Conservation (phyloP, 768 basidiomycete species). For the Tylopilus felleus region DNA sequence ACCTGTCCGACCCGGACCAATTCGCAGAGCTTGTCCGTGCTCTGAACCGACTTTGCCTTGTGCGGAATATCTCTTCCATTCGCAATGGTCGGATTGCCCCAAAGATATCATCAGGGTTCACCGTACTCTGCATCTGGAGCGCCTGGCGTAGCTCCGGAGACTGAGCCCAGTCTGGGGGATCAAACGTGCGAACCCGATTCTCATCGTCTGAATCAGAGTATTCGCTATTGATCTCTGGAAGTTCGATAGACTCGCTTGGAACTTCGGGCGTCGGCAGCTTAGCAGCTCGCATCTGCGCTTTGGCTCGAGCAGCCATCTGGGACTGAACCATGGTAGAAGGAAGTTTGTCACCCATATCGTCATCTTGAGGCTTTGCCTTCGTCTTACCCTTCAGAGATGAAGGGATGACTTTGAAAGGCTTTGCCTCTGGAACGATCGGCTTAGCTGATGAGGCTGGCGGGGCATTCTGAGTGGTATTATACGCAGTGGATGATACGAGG, state of each 20-base stretch:
- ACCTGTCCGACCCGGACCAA: slow-evolving; percentile 88
- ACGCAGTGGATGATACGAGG: slow-evolving; percentile 37
- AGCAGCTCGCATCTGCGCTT: slow-evolving; percentile 63
- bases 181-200: slow-evolving; percentile 65
- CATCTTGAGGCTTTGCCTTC: slow-evolving; percentile 46
- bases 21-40: slow-evolving; percentile 92
- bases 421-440: slow-evolving; percentile 30
- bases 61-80: slow-evolving; percentile 94
- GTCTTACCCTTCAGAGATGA: slow-evolving; percentile 45
- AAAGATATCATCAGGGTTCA: slow-evolving; percentile 91
- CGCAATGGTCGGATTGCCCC: slow-evolving; percentile 79
- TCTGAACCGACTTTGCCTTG: slow-evolving; percentile 74
- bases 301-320: slow-evolving; percentile 70
- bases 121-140: slow-evolving; percentile 75
- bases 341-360: slow-evolving; percentile 45
- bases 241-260: slow-evolving; percentile 78
- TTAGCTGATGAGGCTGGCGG: slow-evolving; percentile 27
- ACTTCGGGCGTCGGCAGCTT: slow-evolving; percentile 45
- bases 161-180: slow-evolving; percentile 87
- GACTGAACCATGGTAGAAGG: slow-evolving; percentile 62
- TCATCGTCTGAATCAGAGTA: slow-evolving; percentile 97
- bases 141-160: slow-evolving; percentile 82
- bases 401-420: slow-evolving; percentile 36
- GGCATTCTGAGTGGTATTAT: slow-evolving; percentile 38
- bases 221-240: slow-evolving; percentile 95